Base-by-base conservation (phyloP, 768 basidiomycete genomes). In the Boletus vermiculosoides region DNA sequence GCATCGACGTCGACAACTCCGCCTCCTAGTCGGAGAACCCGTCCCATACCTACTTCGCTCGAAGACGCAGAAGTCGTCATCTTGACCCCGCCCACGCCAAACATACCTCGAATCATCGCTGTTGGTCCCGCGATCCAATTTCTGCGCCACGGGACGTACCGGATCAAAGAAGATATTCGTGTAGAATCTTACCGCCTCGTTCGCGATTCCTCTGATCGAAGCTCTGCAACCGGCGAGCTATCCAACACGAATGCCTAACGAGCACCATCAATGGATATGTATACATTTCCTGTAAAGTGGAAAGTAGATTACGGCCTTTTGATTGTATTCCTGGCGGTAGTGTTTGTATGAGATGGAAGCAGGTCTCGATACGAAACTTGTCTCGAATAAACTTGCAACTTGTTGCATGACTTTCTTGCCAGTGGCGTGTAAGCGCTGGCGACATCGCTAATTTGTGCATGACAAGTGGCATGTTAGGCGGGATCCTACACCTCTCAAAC, bases 151-250 rank as follows among this genome's bases (percentile, higher is more conserved):
- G 73, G 77, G 1, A 68, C 73, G 34, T 66, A 72, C 10, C 76
- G 68, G 18, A 58, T 83, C 28, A 71, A 75, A 15, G 77, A 76
- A 57, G 80, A 81, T 37, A 74, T 79, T 10, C 76, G 81, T 22
- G 60, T 87, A 9, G 80, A 83, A 58, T 85, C 86, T 3, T 88
- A 86, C 67, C 79, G 79, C 59, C 71, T 83, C 34, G 68, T 73
- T n/a, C 70, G 63, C 18, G 40, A 54, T 28, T 50, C 60, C 22
- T 39, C 55, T 12, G 58, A 65, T 44, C 61, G 52, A 28, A 56
- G 57, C 15, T 44, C 60, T 3, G 48, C 51, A n/a, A 28, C 52
- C n/a, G n/a, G n/a, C 18, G 46, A 15, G 28, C 36, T 54, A 33
- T 48, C 18, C 33, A 15, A 33, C 16, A 31, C 54, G 23, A 53